Evolutionary conservation across 2,329 filamentous ascomycete genomes (phyloP), one percentile per base, ranked within the genome.

Genomic region (Bipolaris victoriae): DNA sequence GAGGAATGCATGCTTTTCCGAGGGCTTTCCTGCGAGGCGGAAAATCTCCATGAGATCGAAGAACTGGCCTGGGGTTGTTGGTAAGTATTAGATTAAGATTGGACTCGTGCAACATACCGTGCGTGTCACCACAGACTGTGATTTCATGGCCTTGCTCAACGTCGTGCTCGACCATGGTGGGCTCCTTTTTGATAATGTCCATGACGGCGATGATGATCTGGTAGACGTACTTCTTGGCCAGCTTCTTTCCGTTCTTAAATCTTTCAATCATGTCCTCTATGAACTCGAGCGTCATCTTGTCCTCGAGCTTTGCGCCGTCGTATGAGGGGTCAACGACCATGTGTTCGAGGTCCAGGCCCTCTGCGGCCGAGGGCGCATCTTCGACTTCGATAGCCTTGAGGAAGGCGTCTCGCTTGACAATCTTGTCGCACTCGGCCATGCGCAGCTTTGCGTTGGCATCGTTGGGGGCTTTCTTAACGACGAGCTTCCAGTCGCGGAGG

Each of bases 21-120:
- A 86, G 0, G 95, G 95, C 62, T 84, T 86, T 40, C 95, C 95
- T 68, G 97, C 97, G 55, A 95, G 84, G 63, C 91, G 84, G 87
- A 99, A 99, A 61, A 99, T 90, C 76, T 99, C 91, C 82, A 99
- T 88, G 40, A 99, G 84, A 77, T 99, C 95, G 76, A 96, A 99
- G 80, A 93, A 99, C 84, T 99, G 95, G 44, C 94, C 91, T 93
- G 60, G 4, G n/a, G 1, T 7, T n/a, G 52, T 72, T 60, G 72
- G 69, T 49, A 49, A 50, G 36, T 29, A 5, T 9, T 7, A 1
- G 3, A 11, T 7, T 0, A n/a, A 22, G n/a, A 5, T 24, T 1
- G 20, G 7, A 6, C 35, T 20, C 9, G 15, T 36, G 22, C 29
- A 58, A 78, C 83, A 68, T 79, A 91, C 91, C 95, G 76, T 99